Conservation (phyloP, 495 filamentous ascomycete species). For the Penicillium cosmopolitanum region DNA sequence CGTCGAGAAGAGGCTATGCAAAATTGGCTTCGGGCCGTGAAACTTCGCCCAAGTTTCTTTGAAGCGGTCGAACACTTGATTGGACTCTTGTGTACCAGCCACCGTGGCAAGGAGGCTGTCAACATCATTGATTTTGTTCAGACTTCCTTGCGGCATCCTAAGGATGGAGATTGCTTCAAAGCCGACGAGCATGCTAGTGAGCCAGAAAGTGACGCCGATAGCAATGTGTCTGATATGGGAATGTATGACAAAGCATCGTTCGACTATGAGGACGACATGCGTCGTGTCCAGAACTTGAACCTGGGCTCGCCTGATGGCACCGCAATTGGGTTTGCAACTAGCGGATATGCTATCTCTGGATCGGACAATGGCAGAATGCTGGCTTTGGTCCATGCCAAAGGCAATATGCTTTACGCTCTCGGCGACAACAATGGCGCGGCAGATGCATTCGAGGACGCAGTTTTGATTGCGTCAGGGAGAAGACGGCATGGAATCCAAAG, state of each 20-base stretch:
- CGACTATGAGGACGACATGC: slow-evolving; percentile 59
- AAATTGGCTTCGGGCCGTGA: slow-evolving; percentile 84
- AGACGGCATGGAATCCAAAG: slow-evolving; percentile 72
- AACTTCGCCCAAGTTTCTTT: slow-evolving; percentile 83
- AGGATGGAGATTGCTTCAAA: slow-evolving; percentile 52
- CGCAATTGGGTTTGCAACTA: slow-evolving; percentile 70
- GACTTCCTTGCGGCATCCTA: slow-evolving; percentile 62
- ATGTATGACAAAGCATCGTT: slow-evolving; percentile 60
- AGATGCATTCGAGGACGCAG: slow-evolving; percentile 91
- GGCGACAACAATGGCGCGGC: slow-evolving; percentile 85
- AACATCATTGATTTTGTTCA: slow-evolving; percentile 92
- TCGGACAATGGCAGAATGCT: slow-evolving; percentile 94
- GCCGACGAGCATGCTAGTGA: slow-evolving; percentile 59
- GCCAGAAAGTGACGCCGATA: slow-evolving; percentile 57
- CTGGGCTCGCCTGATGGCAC: slow-evolving; percentile 34
- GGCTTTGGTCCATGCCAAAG: slow-evolving; percentile 91
- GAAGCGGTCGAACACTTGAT: slow-evolving; percentile 97
- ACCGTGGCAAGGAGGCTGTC: slow-evolving; percentile 84
- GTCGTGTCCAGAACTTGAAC: slow-evolving; percentile 26
- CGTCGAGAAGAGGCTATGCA: slow-evolving; percentile 82
- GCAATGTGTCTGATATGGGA: slow-evolving; percentile 51
- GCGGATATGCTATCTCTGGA: slow-evolving; percentile 83
- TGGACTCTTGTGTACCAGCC: slow-evolving; percentile 79
- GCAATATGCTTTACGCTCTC: slow-evolving; percentile 94
- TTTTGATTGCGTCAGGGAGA: slow-evolving; percentile 82